Conservation (phyloP, 75 land plant species). For the Picea glauca region DNA sequence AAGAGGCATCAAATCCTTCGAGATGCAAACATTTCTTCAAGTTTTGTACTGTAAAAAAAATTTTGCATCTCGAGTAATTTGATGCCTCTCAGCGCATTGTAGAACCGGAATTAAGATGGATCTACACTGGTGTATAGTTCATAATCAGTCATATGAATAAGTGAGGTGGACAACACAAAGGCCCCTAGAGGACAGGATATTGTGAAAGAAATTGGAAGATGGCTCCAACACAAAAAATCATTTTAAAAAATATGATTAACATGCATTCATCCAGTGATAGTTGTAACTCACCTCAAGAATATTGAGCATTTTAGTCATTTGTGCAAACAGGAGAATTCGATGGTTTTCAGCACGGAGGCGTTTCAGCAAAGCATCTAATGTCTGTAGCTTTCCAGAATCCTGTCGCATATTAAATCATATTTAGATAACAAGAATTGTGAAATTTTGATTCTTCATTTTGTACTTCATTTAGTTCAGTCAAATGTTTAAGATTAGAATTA, state of each 20-base stretch:
- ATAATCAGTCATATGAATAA: too few species aligned
- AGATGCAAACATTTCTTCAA: too few species aligned
- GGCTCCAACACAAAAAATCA: not conserved
- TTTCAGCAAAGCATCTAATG: constrained; percentile 75
- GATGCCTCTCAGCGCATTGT: too few species aligned
- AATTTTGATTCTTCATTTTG: not conserved
- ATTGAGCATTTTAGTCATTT: constrained; percentile 99
- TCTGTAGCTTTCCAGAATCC: constrained; percentile 99
- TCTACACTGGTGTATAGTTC: not conserved
- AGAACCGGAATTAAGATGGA: too few species aligned
- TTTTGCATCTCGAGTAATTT: too few species aligned
- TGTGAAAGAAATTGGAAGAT: not conserved
- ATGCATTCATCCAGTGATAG: not conserved
- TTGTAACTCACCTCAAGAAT: constrained; percentile 78
- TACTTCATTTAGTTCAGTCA: not conserved
- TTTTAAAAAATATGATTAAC: not conserved
- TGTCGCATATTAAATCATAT: constrained; percentile 11
- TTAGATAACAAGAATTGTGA: not conserved
- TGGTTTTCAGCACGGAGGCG: constrained; percentile 88
- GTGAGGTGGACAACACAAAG: not conserved
- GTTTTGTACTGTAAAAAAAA: too few species aligned
- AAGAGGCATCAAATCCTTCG: too few species aligned
- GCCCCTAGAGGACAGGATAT: not conserved
- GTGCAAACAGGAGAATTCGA: constrained; percentile 97
- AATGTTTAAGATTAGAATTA: not conserved